These are phyloP conservation scores for Amanita inopinata DNA, from an alignment of 768 basidiomycete genomes.

Conservation along the genomic window DNA sequence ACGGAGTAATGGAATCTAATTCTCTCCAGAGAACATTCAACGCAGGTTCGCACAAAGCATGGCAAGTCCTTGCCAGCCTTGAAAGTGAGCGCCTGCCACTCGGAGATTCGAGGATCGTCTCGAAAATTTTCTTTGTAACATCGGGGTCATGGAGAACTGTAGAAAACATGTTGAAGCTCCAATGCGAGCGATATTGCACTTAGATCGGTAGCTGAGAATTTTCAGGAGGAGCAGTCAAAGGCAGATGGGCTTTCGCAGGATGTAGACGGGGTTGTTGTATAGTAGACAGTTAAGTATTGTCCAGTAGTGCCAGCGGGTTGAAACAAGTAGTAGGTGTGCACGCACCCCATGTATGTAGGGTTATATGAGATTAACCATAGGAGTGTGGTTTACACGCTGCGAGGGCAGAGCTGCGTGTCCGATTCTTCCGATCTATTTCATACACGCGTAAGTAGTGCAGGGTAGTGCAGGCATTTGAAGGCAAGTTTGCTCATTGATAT, in stretches of 20 bases:
- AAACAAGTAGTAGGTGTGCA: too few species aligned
- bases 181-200: neutral
- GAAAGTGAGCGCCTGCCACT: conserved; percentile 60
- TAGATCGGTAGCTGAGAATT: neutral
- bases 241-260: too few species aligned
- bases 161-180: conserved; percentile 38
- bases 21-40: conserved; percentile 69
- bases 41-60: conserved; percentile 63
- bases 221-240: neutral
- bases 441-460: conserved; percentile 2
- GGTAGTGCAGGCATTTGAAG: neutral
- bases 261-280: too few species aligned
- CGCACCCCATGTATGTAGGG: neutral
- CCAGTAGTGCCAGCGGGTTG: too few species aligned
- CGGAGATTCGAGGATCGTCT: conserved; percentile 41
- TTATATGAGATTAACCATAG: neutral
- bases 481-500: neutral
- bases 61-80: conserved; percentile 67
- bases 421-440: neutral
- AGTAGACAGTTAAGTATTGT: too few species aligned
- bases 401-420: neutral
- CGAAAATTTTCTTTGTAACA: conserved; percentile 39
- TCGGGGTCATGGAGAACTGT: conserved; percentile 55
- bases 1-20: conserved; percentile 62
- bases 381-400: conserved; percentile 8